Evolutionary conservation across 257 asterid species (phyloP), one percentile per base, ranked within the genome.

Genomic region (Capsicum baccatum): DNA sequence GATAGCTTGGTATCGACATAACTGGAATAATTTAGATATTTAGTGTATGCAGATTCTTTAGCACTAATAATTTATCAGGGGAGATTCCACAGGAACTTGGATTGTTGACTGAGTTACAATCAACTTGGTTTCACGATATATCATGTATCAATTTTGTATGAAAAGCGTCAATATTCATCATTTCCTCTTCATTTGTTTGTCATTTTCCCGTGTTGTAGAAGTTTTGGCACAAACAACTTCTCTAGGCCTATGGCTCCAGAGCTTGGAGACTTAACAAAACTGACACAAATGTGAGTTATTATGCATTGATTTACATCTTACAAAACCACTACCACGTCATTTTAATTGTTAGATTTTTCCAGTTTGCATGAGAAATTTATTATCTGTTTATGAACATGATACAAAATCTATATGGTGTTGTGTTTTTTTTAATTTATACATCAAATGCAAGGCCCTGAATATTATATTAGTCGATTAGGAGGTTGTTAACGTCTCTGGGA

Each of bases 21-120:
- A 7, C 10, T 33, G 35, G 56, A 80, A 21, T 69, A 35, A 44
- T 44, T 59, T 33, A 56, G 26, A 52, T 26, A 37, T 82, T 85
- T 83, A 33, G 21, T 84, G 56, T 47, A 37, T 35, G 8, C 82
- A 93, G 97, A 93, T 83, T 50, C 83, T 0, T 94, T 58, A 89
- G 93, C 57, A 81, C 84, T 58, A 94, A 94, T 86, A 88, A 92
- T 33, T 89, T 94, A 35, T 94, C 96, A 0, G 98, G 98, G 74
- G 86, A 83, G 69, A 88, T 94, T 59, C 97, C 97, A 0, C 81
- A 68, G 87, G 98, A 94, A 86, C 89, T 94, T 21, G 98, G 97
- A 60, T 57, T 47, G 81, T 91, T 94, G 60, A 86, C 93, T 5
- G 90, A 91, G 42, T 59, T 26, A 26, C 33, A 26, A 26, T 26